Base-by-base conservation (phyloP, 352 stramenopile species). In the Phytophthora rubi region DNA sequence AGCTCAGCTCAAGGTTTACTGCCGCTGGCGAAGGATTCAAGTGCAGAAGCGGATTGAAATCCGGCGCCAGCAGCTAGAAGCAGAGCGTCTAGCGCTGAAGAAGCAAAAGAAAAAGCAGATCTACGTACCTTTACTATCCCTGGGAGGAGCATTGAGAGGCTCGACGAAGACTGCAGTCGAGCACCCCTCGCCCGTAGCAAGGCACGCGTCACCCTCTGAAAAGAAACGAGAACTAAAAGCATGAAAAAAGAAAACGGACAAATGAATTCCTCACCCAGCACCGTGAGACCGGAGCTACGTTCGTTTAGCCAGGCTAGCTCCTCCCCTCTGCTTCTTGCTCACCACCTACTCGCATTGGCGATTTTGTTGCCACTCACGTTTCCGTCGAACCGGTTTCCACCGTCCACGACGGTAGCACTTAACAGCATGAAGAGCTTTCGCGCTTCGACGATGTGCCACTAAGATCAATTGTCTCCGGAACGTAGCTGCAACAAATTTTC, bases 391-490 rank as follows among this genome's bases (percentile, higher is more conserved):
- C 21, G 4, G 15, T 23, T 37, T 63, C 49, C 55, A 68, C 53
- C 37, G 63, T 55, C 21, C 54, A 37, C 28, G 49, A 30, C 18
- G 28, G 57, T 18, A 63, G 47, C 57, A 62, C 39, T 84, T 81
- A 95, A 77, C 88, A 95, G 79, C 87, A 95, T 30, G 77, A 79
- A 62, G 67, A 86, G 74, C 74, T 90, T 59, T 93, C 79, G 13
- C 68, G 87, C 69, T 93, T 93, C 55, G 78, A 59, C n/a, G 83
- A 67, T 26, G 86, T 80, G 53, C 88, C 80, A 67, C 86, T 95
- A 60, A 95, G 66, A 69, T 95, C 88, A 53, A 95, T 95, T 58
- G 88, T 95, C 73, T 93, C 88, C 2, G 88, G 88, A 49, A 95
- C 86, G 57, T 91, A 93, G 61, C 86, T 93, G 61, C 48, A 70